Percentiles rank a stretch among this genome's conserved stretches.
Conservation (phyloP, 148 eudicot species). For the Vaccinium darrowii region DNA sequence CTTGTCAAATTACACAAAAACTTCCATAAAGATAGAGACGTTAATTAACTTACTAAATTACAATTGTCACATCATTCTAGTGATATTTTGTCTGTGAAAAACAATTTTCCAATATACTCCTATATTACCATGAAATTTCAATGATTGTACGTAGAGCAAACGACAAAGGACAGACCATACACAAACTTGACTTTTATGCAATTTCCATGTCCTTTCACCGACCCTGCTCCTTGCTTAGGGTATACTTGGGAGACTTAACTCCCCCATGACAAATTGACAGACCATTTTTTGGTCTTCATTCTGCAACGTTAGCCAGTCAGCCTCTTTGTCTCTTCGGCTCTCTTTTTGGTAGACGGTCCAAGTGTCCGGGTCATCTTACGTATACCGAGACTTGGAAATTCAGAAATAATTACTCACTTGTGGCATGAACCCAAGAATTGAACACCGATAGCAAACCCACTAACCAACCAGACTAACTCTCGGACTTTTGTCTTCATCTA, state of each 20-base stretch:
- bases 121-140: not conserved
- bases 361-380: too few species aligned
- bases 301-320: not conserved
- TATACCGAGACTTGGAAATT: too few species aligned
- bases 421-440: too few species aligned
- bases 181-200: not conserved
- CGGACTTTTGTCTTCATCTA: not conserved
- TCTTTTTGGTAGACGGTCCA: too few species aligned
- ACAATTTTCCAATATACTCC: not conserved
- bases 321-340: not conserved
- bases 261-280: not conserved
- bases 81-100: not conserved
- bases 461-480: too few species aligned
- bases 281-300: too few species aligned
- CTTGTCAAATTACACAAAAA: not conserved
- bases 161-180: not conserved
- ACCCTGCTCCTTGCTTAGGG: not conserved
- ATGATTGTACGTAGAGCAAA: not conserved
- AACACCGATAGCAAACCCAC: too few species aligned
- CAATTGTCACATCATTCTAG: not conserved
- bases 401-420: too few species aligned
- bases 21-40: not conserved
- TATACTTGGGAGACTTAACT: not conserved
- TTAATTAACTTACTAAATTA: not conserved
- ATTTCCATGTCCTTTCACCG: not conserved